A percentile compares a stretch with the other conserved stretches of the same genome.
Conservation (phyloP, 2,329 filamentous ascomycete species). For the Diplodia corticola region DNA sequence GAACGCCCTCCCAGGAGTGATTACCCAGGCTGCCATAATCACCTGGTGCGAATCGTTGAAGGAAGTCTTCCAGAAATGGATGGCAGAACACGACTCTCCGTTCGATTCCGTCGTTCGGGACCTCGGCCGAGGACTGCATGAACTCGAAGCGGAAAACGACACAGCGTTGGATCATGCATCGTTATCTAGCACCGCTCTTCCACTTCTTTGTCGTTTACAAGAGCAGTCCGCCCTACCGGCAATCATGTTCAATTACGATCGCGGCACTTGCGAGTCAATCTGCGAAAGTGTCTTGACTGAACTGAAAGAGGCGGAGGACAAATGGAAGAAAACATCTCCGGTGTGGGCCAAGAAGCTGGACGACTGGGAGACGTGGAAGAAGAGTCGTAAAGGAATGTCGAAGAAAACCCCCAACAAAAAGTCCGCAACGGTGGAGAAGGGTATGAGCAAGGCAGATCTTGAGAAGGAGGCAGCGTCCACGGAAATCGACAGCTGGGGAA, state of each 20-base stretch:
- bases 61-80: constrained; percentile 58
- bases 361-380: constrained; percentile 60
- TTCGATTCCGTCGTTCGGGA: constrained; percentile 55
- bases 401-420: constrained; percentile 45
- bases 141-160: background rate
- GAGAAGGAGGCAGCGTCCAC: constrained; percentile 58
- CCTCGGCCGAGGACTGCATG: constrained; percentile 25
- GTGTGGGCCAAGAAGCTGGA: constrained; percentile 63
- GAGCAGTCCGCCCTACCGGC: constrained; percentile 67
- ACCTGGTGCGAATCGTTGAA: constrained; percentile 67
- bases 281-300: constrained; percentile 53
- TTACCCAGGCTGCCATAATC: constrained; percentile 66
- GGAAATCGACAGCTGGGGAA: constrained; percentile 57
- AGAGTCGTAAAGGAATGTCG: constrained; percentile 29
- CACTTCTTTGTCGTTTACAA: constrained; percentile 62
- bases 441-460: constrained; percentile 57
- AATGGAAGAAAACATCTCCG: constrained; percentile 58
- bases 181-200: constrained; percentile 51
- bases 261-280: constrained; percentile 62
- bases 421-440: constrained; percentile 50
- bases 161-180: constrained; percentile 25
- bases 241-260: constrained; percentile 77
- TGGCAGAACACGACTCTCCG: constrained; percentile 55
- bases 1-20: constrained; percentile 52
- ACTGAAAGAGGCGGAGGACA: constrained; percentile 56